Evolutionary conservation across 139 green algal genomes (phyloP).

Genomic region (Chlorella sp.): DNA sequence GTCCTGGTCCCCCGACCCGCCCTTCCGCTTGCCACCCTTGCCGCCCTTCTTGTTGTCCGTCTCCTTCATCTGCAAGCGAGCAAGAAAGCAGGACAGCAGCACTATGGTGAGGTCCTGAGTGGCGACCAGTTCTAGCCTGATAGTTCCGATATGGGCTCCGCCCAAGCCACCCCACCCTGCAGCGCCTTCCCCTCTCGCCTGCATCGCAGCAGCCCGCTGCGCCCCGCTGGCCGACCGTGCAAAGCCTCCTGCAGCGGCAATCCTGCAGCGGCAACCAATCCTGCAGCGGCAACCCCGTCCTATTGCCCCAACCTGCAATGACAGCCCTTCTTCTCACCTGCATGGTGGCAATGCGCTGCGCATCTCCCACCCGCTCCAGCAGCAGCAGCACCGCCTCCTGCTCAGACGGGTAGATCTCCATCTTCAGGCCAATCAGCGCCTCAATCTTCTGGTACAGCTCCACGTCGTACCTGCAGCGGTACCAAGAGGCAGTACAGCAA

Average conservation of each 20-base stretch:
- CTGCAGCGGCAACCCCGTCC: neutral
- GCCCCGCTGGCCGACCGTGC: too few relatives aligned
- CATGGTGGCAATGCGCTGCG: constrained; percentile 86
- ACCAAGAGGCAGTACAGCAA: too few relatives aligned
- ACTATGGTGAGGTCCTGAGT: neutral
- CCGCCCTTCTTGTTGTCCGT: constrained; percentile 21
- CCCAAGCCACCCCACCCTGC: neutral
- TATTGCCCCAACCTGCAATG: neutral
- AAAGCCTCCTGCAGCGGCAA: too few relatives aligned
- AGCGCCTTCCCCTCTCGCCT: neutral
- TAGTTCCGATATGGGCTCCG: neutral
- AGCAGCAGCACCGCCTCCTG: constrained; percentile 82
- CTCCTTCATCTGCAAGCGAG: constrained; percentile 39
- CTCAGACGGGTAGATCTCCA: constrained; percentile 84
- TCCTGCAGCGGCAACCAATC: too few relatives aligned
- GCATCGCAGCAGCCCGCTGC: neutral
- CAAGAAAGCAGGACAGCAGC: neutral
- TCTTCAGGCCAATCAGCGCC: constrained; percentile 84
- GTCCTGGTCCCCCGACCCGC: constrained; percentile 39
- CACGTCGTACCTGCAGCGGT: constrained; percentile 88
- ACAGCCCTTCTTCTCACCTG: constrained; percentile 54
- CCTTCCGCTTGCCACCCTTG: constrained; percentile 50
- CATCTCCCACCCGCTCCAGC: constrained; percentile 86
- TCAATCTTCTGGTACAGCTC: constrained; percentile 99
- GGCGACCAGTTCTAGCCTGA: too few relatives aligned